Conservation (phyloP, 768 basidiomycete genomes). For the Porphyrellus cyaneotinctus region DNA sequence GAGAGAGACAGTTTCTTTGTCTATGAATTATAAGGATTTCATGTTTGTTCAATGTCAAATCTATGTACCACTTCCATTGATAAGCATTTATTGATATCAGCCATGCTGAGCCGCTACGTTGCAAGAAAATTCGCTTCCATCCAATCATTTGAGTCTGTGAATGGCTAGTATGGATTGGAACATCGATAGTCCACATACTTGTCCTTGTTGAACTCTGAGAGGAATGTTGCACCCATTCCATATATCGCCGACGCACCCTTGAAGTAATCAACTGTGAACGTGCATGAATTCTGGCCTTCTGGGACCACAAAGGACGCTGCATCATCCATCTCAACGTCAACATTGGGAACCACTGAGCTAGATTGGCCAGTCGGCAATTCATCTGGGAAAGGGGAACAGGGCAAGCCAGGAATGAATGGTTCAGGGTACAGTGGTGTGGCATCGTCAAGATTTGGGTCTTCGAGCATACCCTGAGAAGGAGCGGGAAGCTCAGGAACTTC, state of each 20-base stretch:
- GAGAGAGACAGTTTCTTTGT: conserved; percentile 7
- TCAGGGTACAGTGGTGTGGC: too few relatives aligned
- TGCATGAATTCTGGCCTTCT: neutral
- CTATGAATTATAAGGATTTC: neutral
- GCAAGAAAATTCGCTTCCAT: conserved; percentile 29
- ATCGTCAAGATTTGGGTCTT: too few relatives aligned
- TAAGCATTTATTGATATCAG: conserved; percentile 14
- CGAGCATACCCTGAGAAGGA: too few relatives aligned
- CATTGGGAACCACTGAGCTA: neutral
- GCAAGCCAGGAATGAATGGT: neutral
- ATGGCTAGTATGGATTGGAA: conserved; percentile 31
- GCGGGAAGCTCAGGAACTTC: neutral
- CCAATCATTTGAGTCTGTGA: conserved; percentile 30
- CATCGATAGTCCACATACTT: neutral
- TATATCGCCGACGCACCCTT: neutral
- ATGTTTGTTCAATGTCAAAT: neutral
- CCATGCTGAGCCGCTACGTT: conserved; percentile 29
- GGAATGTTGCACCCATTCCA: neutral
- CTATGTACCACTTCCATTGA: conserved; percentile 19
- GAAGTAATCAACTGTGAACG: neutral
- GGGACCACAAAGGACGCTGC: neutral
- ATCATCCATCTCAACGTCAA: neutral
- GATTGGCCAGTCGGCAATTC: neutral
- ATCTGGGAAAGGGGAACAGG: neutral
- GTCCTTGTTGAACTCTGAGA: neutral